These are phyloP conservation scores for Pelargonium fulgidum DNA, from an alignment of 441 rosid species.

Conservation along the genomic window DNA sequence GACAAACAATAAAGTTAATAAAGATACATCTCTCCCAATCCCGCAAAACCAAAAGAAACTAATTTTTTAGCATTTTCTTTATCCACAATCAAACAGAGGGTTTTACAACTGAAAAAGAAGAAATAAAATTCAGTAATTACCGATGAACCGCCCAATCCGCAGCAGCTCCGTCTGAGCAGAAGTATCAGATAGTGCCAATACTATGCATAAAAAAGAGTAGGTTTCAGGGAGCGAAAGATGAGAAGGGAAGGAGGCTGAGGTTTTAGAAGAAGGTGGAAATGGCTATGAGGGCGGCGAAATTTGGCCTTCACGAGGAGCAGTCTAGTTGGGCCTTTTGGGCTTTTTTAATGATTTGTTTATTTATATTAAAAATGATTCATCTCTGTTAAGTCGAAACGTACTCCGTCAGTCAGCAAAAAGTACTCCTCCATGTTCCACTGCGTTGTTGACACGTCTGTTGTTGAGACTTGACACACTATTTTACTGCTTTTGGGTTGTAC, in stretches of 20 bases:
- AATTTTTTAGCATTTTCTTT: background rate
- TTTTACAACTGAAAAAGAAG: background rate
- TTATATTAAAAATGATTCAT: background rate
- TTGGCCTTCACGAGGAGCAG: background rate
- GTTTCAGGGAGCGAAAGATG: background rate
- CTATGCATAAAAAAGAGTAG: background rate
- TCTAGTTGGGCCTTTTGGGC: background rate
- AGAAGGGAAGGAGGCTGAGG: conserved; percentile 3
- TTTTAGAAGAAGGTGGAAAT: background rate
- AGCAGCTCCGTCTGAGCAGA: background rate
- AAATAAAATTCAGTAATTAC: background rate
- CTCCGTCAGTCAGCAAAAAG: no score
- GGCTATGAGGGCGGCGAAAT: conserved; percentile 8
- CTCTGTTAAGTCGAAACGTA: no score
- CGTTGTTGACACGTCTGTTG: no score
- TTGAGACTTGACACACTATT: no score
- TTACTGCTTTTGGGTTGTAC: no score
- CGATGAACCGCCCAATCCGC: no score
- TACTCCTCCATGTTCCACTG: no score
- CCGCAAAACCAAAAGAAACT: background rate
- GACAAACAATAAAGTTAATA: background rate
- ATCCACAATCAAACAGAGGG: background rate
- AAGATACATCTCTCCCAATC: background rate
- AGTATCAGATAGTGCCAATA: background rate
- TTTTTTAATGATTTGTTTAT: background rate